These are phyloP conservation scores for Colletotrichum horii DNA, from an alignment of 2,329 filamentous ascomycete species.

Conservation along the genomic window DNA sequence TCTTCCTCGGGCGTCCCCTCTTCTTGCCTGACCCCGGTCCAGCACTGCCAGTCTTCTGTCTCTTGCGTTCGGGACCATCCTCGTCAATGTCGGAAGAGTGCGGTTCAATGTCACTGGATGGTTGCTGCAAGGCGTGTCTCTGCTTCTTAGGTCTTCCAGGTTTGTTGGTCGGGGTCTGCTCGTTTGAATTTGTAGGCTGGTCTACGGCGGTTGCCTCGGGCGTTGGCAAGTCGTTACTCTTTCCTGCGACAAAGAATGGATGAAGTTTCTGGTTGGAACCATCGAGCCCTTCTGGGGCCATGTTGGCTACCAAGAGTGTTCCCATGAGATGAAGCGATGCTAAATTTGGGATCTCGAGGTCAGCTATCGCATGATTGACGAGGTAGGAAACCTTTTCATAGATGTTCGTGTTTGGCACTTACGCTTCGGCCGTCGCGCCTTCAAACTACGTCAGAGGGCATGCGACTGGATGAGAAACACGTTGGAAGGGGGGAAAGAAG, in stretches of 20 bases:
- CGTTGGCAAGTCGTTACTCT: background rate
- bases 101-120: slow-evolving; percentile 5
- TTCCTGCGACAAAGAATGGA: slow-evolving; percentile 54
- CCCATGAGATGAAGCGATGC: slow-evolving; percentile 38
- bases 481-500: background rate
- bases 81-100: slow-evolving; percentile 10
- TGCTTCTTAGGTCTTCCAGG: background rate
- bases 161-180: background rate
- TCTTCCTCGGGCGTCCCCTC: slow-evolving; percentile 29
- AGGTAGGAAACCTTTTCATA: background rate
- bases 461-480: background rate
- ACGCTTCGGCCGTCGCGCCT: slow-evolving; percentile 11
- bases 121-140: background rate
- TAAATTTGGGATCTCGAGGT: background rate
- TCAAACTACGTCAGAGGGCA: slow-evolving; percentile 18
- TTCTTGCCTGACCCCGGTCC: slow-evolving; percentile 22
- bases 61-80: slow-evolving; percentile 23
- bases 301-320: slow-evolving; percentile 45
- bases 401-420: background rate
- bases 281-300: slow-evolving; percentile 45
- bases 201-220: background rate
- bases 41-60: slow-evolving; percentile 28
- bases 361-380: background rate
- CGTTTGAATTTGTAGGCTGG: background rate
- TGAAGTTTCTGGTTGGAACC: slow-evolving; percentile 54